phyloP scores from a whole-genome alignment of 345 rosid genomes.

The Aethionema arabicum region DNA sequence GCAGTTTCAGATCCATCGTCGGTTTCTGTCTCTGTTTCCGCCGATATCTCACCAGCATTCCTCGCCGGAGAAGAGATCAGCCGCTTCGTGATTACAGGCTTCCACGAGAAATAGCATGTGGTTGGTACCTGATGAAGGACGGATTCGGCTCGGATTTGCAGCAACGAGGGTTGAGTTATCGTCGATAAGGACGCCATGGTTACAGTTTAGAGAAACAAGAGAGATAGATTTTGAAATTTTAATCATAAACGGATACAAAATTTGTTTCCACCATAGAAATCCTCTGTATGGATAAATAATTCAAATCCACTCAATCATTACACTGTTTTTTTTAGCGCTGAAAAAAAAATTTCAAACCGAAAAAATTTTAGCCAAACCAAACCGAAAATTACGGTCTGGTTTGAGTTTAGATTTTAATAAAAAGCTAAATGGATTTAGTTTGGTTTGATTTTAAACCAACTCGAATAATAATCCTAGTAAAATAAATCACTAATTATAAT shows the following conservation, averaged over 20 bases:
- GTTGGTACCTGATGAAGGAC: constrained; percentile 24
- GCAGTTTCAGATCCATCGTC: constrained; percentile 47
- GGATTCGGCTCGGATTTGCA: constrained; percentile 24
- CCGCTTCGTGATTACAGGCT: constrained; percentile 22
- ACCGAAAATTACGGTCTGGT: too few relatives aligned
- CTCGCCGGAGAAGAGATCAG: constrained; percentile 28
- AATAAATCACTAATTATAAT: too few relatives aligned
- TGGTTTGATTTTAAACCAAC: too few relatives aligned
- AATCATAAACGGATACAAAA: constrained; percentile 6
- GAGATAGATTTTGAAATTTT: neutral
- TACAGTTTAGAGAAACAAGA: neutral
- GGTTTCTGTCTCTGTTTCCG: constrained; percentile 36
- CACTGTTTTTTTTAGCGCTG: too few relatives aligned
- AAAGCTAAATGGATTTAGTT: too few relatives aligned
- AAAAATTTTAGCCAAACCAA: too few relatives aligned
- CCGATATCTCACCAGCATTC: constrained; percentile 41
- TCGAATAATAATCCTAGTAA: too few relatives aligned
- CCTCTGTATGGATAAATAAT: constrained; percentile 6
- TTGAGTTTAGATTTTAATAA: too few relatives aligned
- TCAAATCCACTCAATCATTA: neutral
- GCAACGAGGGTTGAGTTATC: constrained; percentile 26
- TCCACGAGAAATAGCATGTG: constrained; percentile 34
- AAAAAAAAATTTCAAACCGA: too few relatives aligned
- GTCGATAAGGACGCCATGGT: constrained; percentile 38
- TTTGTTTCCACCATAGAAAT: constrained; percentile 26